These are phyloP conservation scores for Sanghuangporus baumii DNA, from an alignment of 1,284 basidiomycete species.

Conservation along the genomic window DNA sequence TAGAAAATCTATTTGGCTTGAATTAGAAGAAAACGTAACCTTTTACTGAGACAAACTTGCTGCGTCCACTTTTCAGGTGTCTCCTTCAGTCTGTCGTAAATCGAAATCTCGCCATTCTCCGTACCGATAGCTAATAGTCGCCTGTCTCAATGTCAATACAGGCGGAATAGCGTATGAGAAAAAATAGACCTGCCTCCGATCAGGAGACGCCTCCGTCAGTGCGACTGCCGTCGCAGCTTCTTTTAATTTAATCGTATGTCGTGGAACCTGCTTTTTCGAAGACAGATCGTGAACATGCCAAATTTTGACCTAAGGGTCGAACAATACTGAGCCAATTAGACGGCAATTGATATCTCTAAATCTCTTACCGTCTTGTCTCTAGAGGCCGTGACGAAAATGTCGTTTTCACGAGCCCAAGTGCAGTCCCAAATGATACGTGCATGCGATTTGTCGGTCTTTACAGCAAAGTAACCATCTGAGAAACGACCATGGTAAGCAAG, in stretches of 20 bases:
- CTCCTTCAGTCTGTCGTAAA: slow-evolving; percentile 40
- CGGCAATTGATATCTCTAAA: neutral
- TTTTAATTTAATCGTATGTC: slow-evolving; percentile 50
- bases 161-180: neutral
- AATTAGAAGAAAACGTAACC: slow-evolving; percentile 30
- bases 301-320: slow-evolving; percentile 57
- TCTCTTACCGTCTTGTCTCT: slow-evolving; percentile 85
- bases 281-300: slow-evolving; percentile 40
- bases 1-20: neutral
- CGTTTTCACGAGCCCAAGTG: slow-evolving; percentile 70
- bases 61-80: slow-evolving; percentile 43
- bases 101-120: slow-evolving; percentile 60
- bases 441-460: slow-evolving; percentile 79
- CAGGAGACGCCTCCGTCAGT: slow-evolving; percentile 39
- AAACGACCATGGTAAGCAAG: neutral
- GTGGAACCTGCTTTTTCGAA: slow-evolving; percentile 41
- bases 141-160: slow-evolving; percentile 29
- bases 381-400: slow-evolving; percentile 88
- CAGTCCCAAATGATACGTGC: slow-evolving; percentile 95
- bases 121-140: slow-evolving; percentile 63
- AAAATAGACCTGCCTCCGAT: slow-evolving; percentile 35
- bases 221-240: slow-evolving; percentile 71
- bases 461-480: slow-evolving; percentile 49
- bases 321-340: neutral
- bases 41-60: slow-evolving; percentile 38